A percentile compares a stretch with the other conserved stretches of the same genome.
Evolutionary conservation across 176 grass and related monocot species (phyloP).

Genomic region (Oryza meyeriana): DNA sequence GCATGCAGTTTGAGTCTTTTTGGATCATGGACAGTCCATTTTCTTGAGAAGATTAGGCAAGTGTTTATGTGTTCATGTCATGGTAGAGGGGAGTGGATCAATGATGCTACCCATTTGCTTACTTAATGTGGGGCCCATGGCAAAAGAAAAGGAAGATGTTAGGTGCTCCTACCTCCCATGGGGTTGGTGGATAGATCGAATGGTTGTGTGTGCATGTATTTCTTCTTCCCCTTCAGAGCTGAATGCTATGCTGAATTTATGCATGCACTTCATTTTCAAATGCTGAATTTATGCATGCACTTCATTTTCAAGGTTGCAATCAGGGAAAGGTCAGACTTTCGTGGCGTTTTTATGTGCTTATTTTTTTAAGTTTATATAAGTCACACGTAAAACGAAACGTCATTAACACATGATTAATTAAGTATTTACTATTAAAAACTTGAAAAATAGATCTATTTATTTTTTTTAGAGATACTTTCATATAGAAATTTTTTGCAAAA

Average conservation of each 20-base stretch:
- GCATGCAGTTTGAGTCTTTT: neutral
- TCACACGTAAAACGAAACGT: too few species aligned
- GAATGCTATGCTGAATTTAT: neutral
- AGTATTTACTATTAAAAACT: too few species aligned
- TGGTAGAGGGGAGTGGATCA: neutral
- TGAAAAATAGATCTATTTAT: too few species aligned
- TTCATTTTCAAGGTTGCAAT: conserved; percentile 10
- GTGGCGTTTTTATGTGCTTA: too few species aligned
- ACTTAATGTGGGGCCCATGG: neutral
- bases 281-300: neutral
- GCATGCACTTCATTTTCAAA: too few species aligned
- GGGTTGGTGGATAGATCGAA: conserved; percentile 21
- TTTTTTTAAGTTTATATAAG: too few species aligned
- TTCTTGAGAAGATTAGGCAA: neutral
- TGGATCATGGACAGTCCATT: conserved; percentile 9
- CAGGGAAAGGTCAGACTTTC: neutral
- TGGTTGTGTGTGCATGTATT: neutral
- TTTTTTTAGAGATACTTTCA: too few species aligned
- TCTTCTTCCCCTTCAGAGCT: neutral
- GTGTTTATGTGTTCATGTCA: neutral
- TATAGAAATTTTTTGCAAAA: too few species aligned
- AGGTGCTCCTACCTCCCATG: conserved; percentile 16
- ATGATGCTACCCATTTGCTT: neutral
- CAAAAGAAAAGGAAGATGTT: conserved; percentile 5
- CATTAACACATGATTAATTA: too few species aligned